A percentile compares a stretch with the other conserved stretches of the same genome.
These are phyloP conservation scores for Alternaria arbusti DNA, from an alignment of 2,329 filamentous ascomycete genomes.

Conservation along the genomic window DNA sequence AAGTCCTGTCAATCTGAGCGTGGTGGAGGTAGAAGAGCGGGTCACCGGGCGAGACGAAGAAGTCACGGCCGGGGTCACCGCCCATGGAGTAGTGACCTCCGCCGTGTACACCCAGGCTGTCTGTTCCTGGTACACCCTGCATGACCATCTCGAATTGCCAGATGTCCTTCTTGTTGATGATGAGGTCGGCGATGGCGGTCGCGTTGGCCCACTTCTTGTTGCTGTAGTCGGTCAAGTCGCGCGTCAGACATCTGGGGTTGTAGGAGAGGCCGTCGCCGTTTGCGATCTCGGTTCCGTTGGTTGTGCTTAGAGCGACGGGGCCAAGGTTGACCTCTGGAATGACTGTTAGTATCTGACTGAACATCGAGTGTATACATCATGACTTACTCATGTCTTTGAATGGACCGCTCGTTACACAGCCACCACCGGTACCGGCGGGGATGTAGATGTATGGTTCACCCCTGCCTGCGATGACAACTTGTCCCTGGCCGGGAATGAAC, in stretches of 20 bases:
- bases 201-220: constrained; percentile 34
- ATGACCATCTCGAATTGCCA: constrained; percentile 40
- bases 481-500: constrained; percentile 35
- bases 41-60: constrained; percentile 37
- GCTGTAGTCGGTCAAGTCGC: constrained; percentile 30
- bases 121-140: constrained; percentile 35
- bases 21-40: constrained; percentile 58
- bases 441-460: constrained; percentile 39
- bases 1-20: constrained; percentile 52
- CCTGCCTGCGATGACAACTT: constrained; percentile 28
- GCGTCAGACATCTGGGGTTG: constrained; percentile 37
- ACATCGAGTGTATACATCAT: fast-evolving
- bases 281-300: constrained; percentile 34
- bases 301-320: constrained; percentile 17
- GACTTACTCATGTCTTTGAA: constrained; percentile 52
- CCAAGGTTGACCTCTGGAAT: constrained; percentile 22
- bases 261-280: constrained; percentile 23
- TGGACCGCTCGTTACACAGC: constrained; percentile 60
- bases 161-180: constrained; percentile 31
- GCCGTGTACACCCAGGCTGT: constrained; percentile 39
- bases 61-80: constrained; percentile 47
- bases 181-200: constrained; percentile 26
- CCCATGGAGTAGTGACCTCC: constrained; percentile 54
- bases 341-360: background rate
- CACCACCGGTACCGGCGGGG: constrained; percentile 61